Evolutionary conservation across 139 green algal species (phyloP), one percentile per base, ranked within the genome.

Genomic region (Coelastrella sp.): DNA sequence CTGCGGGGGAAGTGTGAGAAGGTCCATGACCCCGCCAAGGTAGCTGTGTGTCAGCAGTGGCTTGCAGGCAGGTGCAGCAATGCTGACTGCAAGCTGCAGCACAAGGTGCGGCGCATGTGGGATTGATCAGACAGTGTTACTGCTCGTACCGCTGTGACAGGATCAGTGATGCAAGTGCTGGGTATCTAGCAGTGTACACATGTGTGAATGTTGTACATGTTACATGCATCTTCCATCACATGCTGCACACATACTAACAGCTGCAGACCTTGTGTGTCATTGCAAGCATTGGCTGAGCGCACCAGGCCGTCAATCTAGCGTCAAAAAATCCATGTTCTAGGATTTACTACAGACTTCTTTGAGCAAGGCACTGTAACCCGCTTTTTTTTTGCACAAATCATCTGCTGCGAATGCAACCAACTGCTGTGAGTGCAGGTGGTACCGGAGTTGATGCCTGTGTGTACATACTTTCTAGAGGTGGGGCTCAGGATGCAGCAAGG

Each of bases 401-500:
- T 49, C 35, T 49, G 35, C 35, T 49, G 35, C 3, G 35, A 49
- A 49, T 49, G 35, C 3, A 49, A 49, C 35, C 3, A 49, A 5
- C 35, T 49, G 35, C 35, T 49, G 24, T 82, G 84, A 15, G 17
- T 72, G 49, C 74, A 90, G 85, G 85, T 87, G 75, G 66, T 84
- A 58, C 90, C 92, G 8, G 93, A 95, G 65, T 91, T 97, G 59
- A 97, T 97, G 95, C 95, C 95, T 61, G 78, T 94, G 10, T 97
- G 95, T 91, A 92, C 88, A 14, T 95, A 95, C 91, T 97, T 96
- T 91, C 91, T 97, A 3, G 80, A 94, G 93, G 95, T 95, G 49
- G 66, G 76, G 7, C 20, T 8, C 9, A 35, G 70, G 19, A 72
- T 49, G 63, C 63, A 72, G 63, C 63, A 49, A 49, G 3, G 35